Base-by-base conservation (phyloP, 257 asterid genomes). In the Eucommia ulmoides region DNA sequence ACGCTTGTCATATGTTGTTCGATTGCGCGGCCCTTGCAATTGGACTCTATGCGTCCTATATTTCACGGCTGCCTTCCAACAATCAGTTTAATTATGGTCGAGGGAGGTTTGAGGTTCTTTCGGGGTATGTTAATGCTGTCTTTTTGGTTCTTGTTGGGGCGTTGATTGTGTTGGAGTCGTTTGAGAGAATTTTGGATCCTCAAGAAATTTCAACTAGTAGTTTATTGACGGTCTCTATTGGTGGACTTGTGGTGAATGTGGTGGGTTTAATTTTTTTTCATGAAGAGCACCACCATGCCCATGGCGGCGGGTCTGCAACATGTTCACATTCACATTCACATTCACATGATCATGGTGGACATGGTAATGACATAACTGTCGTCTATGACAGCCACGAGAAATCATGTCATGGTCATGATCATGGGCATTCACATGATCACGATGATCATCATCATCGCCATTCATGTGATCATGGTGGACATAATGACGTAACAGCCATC, bases 221-320 rank as follows among this genome's bases (percentile, higher is more conserved):
- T 50, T 50, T 91, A 54, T 63, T 86, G 53, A 49, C 81, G 8
- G 99, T 91, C 51, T 91, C 98, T 3, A 19, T 91, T 53, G 96
- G 96, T 2, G 99, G 99, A n/a, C 78, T 91, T 56, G 58, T 86
- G 51, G 99, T 91, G 50, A 91, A 91, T 53, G 63, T 86, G 35
- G 78, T 91, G 1, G 99, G 99, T 56, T 71, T 91, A 52, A 60
- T 91, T 23, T 91, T 91, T 74, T 91, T 91, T 66, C 99, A 91
- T 5, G 99, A 86, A 81, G 99, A 91, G 72, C 99, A 91, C 68
- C 99, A 91, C 69, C 95, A 77, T 35, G 95, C 96, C 23, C 99
- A 91, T 72, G 99, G 96, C 50, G 93, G 96, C 52, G 93, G 96
- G 51, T 78, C 96, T 20, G 84, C 78, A 45, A 25, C 86, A 33